phyloP scores from a whole-genome alignment of 148 eudicot species.

The Rhododendron henanense region DNA sequence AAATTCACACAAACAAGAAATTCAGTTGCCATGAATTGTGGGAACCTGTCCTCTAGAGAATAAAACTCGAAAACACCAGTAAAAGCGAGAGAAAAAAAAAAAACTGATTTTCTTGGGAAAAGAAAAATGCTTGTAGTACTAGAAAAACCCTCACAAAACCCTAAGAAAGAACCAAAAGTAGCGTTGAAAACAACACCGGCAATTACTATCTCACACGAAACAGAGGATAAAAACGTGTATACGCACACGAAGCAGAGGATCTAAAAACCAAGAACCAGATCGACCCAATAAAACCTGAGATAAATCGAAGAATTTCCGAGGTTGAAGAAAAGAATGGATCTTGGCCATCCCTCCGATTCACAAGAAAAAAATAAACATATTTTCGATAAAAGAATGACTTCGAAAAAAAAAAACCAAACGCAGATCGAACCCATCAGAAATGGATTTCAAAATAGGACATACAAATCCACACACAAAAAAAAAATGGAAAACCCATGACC shows the following conservation, averaged over 20 bases:
- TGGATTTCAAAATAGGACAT: background rate
- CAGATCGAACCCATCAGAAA: slow-evolving; percentile 27
- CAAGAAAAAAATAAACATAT: background rate
- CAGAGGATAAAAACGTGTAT: background rate
- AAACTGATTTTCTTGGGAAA: background rate
- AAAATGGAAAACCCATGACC: background rate
- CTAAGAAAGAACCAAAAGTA: slow-evolving; percentile 10
- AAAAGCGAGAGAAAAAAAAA: background rate
- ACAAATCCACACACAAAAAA: background rate
- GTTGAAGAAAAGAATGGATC: slow-evolving; percentile 13
- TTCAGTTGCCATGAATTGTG: background rate
- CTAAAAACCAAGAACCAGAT: slow-evolving; percentile 11
- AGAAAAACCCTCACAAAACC: slow-evolving; percentile 20
- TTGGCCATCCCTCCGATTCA: background rate
- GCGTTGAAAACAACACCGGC: background rate
- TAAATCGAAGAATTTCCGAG: background rate
- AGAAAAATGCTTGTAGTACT: background rate
- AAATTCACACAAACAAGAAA: background rate
- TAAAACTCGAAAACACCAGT: background rate
- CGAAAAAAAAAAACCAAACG: background rate
- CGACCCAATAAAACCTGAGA: background rate
- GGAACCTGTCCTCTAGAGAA: background rate
- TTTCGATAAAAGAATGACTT: slow-evolving; percentile 1
- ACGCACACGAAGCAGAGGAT: background rate
- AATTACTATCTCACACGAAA: background rate